phyloP scores from a whole-genome alignment of 1,284 basidiomycete genomes.

The Leccinum solheimii region DNA sequence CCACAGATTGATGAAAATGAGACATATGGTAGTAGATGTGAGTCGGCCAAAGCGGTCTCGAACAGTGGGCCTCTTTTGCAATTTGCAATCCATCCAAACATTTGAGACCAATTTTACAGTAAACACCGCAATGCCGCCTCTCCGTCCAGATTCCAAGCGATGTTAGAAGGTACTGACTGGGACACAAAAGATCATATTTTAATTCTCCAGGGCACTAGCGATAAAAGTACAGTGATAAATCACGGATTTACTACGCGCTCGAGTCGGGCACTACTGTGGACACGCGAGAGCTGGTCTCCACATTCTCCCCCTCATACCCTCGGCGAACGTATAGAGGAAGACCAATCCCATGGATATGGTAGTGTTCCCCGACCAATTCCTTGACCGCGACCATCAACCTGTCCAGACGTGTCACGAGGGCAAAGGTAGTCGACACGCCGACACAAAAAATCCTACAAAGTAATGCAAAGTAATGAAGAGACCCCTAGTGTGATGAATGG shows the following conservation, averaged over 20 bases:
- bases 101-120: neutral
- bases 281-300: constrained; percentile 19
- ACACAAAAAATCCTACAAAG: constrained; percentile 65
- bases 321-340: constrained; percentile 27
- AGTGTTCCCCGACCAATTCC: constrained; percentile 79
- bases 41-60: too few relatives aligned
- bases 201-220: neutral
- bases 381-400: constrained; percentile 75
- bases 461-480: neutral
- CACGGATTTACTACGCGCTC: neutral
- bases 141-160: neutral
- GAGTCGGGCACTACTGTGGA: constrained; percentile 1
- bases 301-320: constrained; percentile 7
- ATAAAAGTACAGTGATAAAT: neutral
- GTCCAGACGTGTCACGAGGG: constrained; percentile 67
- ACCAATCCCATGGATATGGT: constrained; percentile 72
- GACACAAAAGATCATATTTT: too few relatives aligned
- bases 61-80: too few relatives aligned
- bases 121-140: neutral
- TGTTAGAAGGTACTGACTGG: neutral
- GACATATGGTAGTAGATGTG: too few relatives aligned
- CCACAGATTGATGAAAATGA: neutral
- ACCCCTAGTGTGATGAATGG: neutral
- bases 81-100: neutral
- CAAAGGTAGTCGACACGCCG: constrained; percentile 70